Base-by-base conservation (phyloP, 768 basidiomycete genomes). In the Lyophyllum shimeji region DNA sequence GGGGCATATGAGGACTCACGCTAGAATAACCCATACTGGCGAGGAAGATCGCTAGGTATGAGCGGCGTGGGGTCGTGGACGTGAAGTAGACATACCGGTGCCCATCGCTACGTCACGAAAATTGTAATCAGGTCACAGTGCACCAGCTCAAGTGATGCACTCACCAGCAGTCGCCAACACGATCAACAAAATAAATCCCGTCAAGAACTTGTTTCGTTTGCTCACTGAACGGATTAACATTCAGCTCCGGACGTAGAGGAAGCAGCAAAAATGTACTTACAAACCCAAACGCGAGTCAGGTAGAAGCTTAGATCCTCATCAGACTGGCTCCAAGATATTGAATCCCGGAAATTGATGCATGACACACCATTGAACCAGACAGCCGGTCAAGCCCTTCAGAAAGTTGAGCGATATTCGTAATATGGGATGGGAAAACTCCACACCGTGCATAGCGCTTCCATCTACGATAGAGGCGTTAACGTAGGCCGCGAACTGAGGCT, bases 301-400 rank as follows among this genome's bases (percentile, higher is more conserved):
- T 83, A 74, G 67, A 84, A 85, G 37, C 79, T 82, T 12, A 1
- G 6, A 29, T 31, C 24, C 17, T 13, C 34, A 13, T 37, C 34
- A 37, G 34, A 37, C 34, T 17, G n/a, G n/a, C n/a, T n/a, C n/a
- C n/a, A n/a, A n/a, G n/a, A 12, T 17, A 17, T 37, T 17, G 7
- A 3, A 37, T 2, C 7, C 3, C 34, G 15, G 7, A 17, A 12
- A n/a, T n/a, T 12, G 11, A 2, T 17, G 43, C 23, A 24, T 33
- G 15, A 66, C 72, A 34, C 29, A 78, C 80, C 71, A 74, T 68
- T 85, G 84, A 6, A 84, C 83, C 20, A 82, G 65, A 40, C 75
- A 68, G 5, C 76, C 79, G 12, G 79, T 82, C 18, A 82, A 60
- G 2, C 78, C 82, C 78, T 83, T 64, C 33, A 17, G 9, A 57